Conservation (phyloP, 768 basidiomycete species). For the Suillus tomentosus region DNA sequence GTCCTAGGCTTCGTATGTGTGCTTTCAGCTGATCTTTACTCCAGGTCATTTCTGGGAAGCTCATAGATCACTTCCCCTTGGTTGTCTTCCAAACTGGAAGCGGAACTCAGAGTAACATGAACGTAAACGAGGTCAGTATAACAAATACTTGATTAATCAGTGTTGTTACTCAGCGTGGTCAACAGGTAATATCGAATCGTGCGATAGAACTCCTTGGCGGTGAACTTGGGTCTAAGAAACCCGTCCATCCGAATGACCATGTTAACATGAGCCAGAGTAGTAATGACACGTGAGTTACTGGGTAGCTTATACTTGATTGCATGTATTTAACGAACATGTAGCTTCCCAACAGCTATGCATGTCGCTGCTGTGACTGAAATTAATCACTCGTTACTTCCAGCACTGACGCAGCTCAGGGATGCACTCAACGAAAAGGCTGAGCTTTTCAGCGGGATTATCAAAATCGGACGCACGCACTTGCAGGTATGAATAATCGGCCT, state of each 20-base stretch:
- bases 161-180: background rate
- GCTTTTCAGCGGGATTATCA: slow-evolving; percentile 89
- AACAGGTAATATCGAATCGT: slow-evolving; percentile 93
- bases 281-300: slow-evolving; percentile 84
- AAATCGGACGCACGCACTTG: slow-evolving; percentile 97
- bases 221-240: slow-evolving; percentile 91
- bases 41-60: slow-evolving; percentile 94
- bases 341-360: slow-evolving; percentile 99
- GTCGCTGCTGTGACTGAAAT: slow-evolving; percentile 94
- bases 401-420: slow-evolving; percentile 79
- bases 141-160: background rate
- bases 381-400: slow-evolving; percentile 76
- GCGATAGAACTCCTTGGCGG: slow-evolving; percentile 97
- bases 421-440: slow-evolving; percentile 83
- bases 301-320: background rate
- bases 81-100: slow-evolving; percentile 99
- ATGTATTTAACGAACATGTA: slow-evolving; percentile 31
- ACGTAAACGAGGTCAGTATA: slow-evolving; percentile 81
- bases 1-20: background rate
- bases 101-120: slow-evolving; percentile 99
- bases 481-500: slow-evolving; percentile 47
- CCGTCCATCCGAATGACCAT: slow-evolving; percentile 99
- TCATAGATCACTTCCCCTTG: slow-evolving; percentile 94
- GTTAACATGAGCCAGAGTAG: slow-evolving; percentile 99
- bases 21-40: slow-evolving; percentile 9